A percentile compares a stretch with the other conserved stretches of the same genome.
These are phyloP conservation scores for Nakaseomyces kungkrabaensis DNA, from an alignment of 1,139 yeast species.

Conservation along the genomic window DNA sequence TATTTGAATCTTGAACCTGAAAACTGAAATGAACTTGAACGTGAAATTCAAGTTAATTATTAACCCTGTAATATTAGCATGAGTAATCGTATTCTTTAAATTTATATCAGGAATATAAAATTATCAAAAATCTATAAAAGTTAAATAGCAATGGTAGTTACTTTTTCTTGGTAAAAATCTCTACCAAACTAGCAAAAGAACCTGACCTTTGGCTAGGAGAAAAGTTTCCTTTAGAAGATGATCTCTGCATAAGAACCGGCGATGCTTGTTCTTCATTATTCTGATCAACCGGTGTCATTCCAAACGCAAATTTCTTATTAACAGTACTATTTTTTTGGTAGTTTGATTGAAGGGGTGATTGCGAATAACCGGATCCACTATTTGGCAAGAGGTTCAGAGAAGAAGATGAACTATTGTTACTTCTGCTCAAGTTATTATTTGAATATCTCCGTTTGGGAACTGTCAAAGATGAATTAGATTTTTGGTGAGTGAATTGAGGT, in stretches of 20 bases:
- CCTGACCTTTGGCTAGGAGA: constrained; percentile 10
- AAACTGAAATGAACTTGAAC: no score
- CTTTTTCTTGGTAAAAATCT: constrained; percentile 10
- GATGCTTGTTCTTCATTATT: constrained; percentile 8
- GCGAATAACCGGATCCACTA: constrained; percentile 8
- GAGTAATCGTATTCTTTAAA: not conserved
- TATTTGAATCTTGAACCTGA: no score
- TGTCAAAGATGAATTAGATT: constrained; percentile 14
- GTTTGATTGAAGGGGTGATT: constrained; percentile 7
- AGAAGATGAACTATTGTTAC: constrained; percentile 18
- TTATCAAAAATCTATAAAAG: not conserved
- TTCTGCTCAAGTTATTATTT: constrained; percentile 12
- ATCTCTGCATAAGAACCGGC: not conserved
- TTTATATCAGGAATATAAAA: not conserved
- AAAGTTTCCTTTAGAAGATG: constrained; percentile 4
- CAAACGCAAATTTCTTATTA: constrained; percentile 19
- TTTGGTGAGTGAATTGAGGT: constrained; percentile 15
- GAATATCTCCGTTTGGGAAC: constrained; percentile 10
- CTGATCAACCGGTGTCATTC: constrained; percentile 18
- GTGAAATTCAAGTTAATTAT: no score
- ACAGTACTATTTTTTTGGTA: constrained; percentile 14
- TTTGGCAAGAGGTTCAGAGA: constrained; percentile 14
- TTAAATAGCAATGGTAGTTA: not conserved
- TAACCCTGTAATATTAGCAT: no score
- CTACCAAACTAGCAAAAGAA: constrained; percentile 15